Evolutionary conservation across 768 basidiomycete species (phyloP).

Genomic region (Cystofilobasidium bisporidii): DNA sequence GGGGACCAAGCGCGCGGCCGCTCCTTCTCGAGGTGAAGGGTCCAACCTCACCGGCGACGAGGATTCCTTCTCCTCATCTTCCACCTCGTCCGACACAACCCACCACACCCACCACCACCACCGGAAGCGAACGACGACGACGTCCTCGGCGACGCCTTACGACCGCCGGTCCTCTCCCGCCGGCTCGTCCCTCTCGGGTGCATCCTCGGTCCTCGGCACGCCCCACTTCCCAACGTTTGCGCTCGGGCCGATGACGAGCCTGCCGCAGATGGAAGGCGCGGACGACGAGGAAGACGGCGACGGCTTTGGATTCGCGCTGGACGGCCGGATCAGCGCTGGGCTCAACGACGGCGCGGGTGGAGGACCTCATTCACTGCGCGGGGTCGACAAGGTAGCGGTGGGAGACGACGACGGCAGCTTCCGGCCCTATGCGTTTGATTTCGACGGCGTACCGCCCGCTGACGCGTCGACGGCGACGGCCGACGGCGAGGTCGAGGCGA

Average conservation of each 20-base stretch:
- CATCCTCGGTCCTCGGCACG: neutral
- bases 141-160: neutral
- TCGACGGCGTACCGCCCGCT: too few species aligned
- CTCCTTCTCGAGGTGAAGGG: too few species aligned
- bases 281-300: neutral
- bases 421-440: too few species aligned
- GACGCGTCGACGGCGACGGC: neutral
- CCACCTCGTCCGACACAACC: neutral
- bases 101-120: neutral
- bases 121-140: neutral
- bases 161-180: neutral
- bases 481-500: constrained; percentile 5
- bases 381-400: too few species aligned
- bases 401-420: too few species aligned
- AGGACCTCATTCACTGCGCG: too few species aligned
- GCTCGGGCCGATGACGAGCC: neutral
- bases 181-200: neutral
- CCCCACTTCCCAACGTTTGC: neutral
- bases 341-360: too few species aligned
- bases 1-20: neutral
- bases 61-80: neutral
- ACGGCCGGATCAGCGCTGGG: too few species aligned
- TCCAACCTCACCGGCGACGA: neutral
- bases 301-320: neutral
- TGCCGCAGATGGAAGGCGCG: constrained; percentile 1